phyloP scores from a whole-genome alignment of 2,329 filamentous ascomycete genomes.

The Zymoseptoria brevis region DNA sequence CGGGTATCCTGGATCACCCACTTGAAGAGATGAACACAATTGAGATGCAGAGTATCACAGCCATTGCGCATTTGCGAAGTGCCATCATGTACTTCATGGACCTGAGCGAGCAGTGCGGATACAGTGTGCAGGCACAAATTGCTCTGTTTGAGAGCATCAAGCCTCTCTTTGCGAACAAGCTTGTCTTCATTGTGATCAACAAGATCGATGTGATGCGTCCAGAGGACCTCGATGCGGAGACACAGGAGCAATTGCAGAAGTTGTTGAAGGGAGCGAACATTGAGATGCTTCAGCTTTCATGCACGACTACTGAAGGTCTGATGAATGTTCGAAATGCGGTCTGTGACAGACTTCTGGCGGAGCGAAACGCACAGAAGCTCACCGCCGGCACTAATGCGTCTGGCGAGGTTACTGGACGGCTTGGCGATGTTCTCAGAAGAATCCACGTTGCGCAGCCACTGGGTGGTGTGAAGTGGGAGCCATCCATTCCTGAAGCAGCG shows the following conservation, averaged over 20 bases:
- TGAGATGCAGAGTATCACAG: slow-evolving; percentile 97
- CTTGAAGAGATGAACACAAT: slow-evolving; percentile 99
- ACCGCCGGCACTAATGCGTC: slow-evolving; percentile 75
- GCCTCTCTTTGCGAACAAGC: slow-evolving; percentile 92
- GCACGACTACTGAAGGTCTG: slow-evolving; percentile 88
- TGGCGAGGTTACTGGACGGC: slow-evolving; percentile 67
- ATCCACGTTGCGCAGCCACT: slow-evolving; percentile 97
- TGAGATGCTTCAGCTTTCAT: slow-evolving; percentile 86
- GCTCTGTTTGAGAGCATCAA: slow-evolving; percentile 94
- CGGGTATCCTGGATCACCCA: slow-evolving; percentile 95
- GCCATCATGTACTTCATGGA: slow-evolving; percentile 99
- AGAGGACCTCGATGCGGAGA: slow-evolving; percentile 74
- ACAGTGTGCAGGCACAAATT: slow-evolving; percentile 86
- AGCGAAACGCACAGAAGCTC: slow-evolving; percentile 89
- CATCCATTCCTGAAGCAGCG: slow-evolving; percentile 79
- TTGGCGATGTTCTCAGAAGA: slow-evolving; percentile 83
- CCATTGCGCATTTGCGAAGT: slow-evolving; percentile 90
- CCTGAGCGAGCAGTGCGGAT: slow-evolving; percentile 91
- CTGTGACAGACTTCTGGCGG: slow-evolving; percentile 85
- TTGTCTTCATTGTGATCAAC: slow-evolving; percentile 95
- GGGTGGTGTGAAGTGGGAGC: slow-evolving; percentile 63
- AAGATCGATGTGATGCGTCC: slow-evolving; percentile 91
- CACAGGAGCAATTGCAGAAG: slow-evolving; percentile 67
- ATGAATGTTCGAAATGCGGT: slow-evolving; percentile 92
- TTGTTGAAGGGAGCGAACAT: slow-evolving; percentile 83